phyloP scores from a whole-genome alignment of 1,284 basidiomycete genomes.

The Xerocomus nothofagi region DNA sequence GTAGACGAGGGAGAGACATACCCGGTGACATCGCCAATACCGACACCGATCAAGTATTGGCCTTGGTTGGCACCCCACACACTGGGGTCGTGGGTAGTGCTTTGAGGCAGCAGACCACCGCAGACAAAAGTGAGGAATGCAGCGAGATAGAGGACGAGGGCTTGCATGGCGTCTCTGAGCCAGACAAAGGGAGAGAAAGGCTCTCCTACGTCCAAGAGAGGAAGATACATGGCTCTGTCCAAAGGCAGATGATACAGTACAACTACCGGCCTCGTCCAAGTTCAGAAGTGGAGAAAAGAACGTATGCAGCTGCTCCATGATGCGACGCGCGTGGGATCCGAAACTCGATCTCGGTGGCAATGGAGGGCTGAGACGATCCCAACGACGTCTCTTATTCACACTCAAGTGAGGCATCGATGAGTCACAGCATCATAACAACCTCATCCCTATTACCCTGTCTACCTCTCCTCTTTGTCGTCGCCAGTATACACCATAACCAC shows the following conservation, averaged over 20 bases:
- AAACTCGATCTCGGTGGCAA: too few relatives aligned
- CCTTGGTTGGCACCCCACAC: conserved; percentile 11
- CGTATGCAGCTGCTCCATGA: too few relatives aligned
- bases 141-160: conserved; percentile 21
- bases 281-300: too few relatives aligned
- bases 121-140: conserved; percentile 11
- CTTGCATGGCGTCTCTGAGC: conserved; percentile 15
- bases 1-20: conserved; percentile 26
- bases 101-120: not conserved
- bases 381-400: too few relatives aligned
- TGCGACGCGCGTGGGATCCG: too few relatives aligned
- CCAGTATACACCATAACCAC: too few relatives aligned
- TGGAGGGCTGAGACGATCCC: too few relatives aligned
- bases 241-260: not conserved
- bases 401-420: too few relatives aligned
- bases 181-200: conserved; percentile 18
- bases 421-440: too few relatives aligned
- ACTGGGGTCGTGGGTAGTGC: not conserved
- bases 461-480: too few relatives aligned
- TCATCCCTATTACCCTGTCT: too few relatives aligned
- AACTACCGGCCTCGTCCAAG: not conserved
- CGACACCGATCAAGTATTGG: conserved; percentile 36
- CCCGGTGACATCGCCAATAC: conserved; percentile 79
- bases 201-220: conserved; percentile 14
- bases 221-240: conserved; percentile 24